Conservation (phyloP, 352 stramenopile species). For the Phytopythium cucurbitacearum region DNA sequence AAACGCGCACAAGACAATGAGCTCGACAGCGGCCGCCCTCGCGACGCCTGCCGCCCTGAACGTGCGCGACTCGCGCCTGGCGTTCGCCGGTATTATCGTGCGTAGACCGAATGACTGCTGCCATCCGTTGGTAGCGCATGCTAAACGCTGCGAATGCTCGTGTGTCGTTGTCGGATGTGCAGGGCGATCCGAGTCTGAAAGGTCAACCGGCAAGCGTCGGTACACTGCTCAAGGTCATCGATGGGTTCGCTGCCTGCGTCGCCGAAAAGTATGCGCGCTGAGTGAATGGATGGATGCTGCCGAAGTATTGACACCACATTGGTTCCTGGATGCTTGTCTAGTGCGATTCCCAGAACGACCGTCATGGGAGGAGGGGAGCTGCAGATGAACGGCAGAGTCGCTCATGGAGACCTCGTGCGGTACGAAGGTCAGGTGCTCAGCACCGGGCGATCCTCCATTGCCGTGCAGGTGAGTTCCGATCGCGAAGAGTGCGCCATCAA, state of each 20-base stretch:
- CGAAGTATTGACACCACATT: background rate
- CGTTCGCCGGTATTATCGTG: slow-evolving; percentile 48
- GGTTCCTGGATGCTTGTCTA: background rate
- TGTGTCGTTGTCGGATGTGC: background rate
- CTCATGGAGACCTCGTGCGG: slow-evolving; percentile 34
- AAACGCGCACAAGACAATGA: background rate
- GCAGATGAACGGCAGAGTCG: slow-evolving; percentile 22
- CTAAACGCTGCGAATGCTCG: too few relatives aligned
- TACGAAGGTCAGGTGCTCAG: slow-evolving; percentile 31
- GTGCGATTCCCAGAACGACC: slow-evolving; percentile 11
- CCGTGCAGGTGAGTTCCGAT: slow-evolving; percentile 18
- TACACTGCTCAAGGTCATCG: slow-evolving; percentile 39
- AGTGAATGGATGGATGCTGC: background rate
- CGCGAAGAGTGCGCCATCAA: background rate
- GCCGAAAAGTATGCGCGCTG: slow-evolving; percentile 21
- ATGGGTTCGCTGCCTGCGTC: slow-evolving; percentile 33
- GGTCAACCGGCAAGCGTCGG: slow-evolving; percentile 39
- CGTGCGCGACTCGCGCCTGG: slow-evolving; percentile 30
- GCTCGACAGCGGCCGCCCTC: background rate
- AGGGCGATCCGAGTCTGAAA: slow-evolving; percentile 46
- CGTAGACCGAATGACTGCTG: background rate
- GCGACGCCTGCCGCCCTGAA: background rate
- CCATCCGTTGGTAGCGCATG: too few relatives aligned
- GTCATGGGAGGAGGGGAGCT: slow-evolving; percentile 21
- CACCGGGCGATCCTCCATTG: slow-evolving; percentile 27